Evolutionary conservation across 371 early-diverging fungal genomes (phyloP).

Genomic region (Zychaea mexicana): DNA sequence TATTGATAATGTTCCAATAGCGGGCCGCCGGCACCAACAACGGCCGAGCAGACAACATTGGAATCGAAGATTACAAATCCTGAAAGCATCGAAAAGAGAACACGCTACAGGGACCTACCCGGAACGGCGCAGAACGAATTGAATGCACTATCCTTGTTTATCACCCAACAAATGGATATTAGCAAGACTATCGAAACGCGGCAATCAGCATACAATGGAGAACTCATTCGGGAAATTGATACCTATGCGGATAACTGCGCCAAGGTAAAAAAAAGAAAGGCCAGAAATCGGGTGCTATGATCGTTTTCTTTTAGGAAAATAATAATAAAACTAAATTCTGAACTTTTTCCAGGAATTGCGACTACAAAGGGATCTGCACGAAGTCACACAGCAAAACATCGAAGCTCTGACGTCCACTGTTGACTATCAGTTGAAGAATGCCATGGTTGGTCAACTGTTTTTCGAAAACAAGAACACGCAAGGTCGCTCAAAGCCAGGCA

Average conservation of each 20-base stretch:
- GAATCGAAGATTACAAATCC: constrained; percentile 19
- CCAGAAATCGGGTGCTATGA: no score
- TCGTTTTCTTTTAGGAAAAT: no score
- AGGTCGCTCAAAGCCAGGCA: background rate
- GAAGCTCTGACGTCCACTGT: background rate
- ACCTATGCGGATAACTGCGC: background rate
- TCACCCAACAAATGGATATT: constrained; percentile 11
- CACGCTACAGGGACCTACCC: constrained; percentile 18
- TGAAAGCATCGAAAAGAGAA: constrained; percentile 13
- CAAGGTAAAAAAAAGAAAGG: background rate
- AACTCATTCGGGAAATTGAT: constrained; percentile 9
- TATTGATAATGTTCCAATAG: background rate
- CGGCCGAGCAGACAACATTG: constrained; percentile 16
- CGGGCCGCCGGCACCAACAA: constrained; percentile 9
- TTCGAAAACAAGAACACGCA: background rate
- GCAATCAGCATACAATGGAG: constrained; percentile 12
- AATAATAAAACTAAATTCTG: no score
- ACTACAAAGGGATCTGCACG: constrained; percentile 8
- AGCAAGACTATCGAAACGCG: constrained; percentile 10
- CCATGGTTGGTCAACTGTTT: constrained; percentile 6
- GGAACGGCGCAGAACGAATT: constrained; percentile 11
- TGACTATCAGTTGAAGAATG: constrained; percentile 16
- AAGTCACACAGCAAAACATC: background rate
- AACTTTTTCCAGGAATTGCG: constrained; percentile 8
- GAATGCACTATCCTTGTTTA: constrained; percentile 7